Percentiles rank a stretch among this genome's conserved stretches.
Evolutionary conservation across 2,329 filamentous ascomycete species (phyloP).

Genomic region (Pseudogymnoascus sp.): DNA sequence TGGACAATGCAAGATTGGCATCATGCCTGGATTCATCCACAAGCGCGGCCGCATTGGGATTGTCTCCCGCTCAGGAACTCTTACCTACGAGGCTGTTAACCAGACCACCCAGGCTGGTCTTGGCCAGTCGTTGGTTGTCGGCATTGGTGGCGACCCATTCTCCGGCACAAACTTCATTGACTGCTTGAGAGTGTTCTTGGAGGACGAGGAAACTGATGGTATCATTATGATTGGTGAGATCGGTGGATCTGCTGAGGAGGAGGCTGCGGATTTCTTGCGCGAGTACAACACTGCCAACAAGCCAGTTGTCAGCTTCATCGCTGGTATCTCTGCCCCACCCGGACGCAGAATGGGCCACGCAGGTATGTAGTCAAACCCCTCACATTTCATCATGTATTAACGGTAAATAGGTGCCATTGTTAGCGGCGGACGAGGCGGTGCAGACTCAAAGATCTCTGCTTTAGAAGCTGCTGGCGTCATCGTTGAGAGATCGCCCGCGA

Average conservation of each 20-base stretch:
- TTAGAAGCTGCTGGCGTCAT: slow-evolving; percentile 89
- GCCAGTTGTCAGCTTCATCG: slow-evolving; percentile 96
- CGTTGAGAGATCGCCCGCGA: slow-evolving; percentile 88
- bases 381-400: slow-evolving; percentile 14
- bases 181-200: slow-evolving; percentile 92
- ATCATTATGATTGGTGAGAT: slow-evolving; percentile 99
- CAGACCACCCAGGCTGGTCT: slow-evolving; percentile 96
- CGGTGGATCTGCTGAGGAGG: slow-evolving; percentile 93
- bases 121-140: slow-evolving; percentile 94
- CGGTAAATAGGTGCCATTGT: slow-evolving; percentile 64
- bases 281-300: slow-evolving; percentile 86
- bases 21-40: slow-evolving; percentile 99
- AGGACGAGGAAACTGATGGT: slow-evolving; percentile 93
- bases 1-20: slow-evolving; percentile 99
- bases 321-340: slow-evolving; percentile 93
- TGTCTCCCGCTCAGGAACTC: slow-evolving; percentile 93
- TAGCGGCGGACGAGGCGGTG: slow-evolving; percentile 92
- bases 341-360: slow-evolving; percentile 98
- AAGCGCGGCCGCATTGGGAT: slow-evolving; percentile 98
- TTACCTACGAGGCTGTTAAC: slow-evolving; percentile 99
- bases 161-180: slow-evolving; percentile 99
- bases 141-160: slow-evolving; percentile 98
- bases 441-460: slow-evolving; percentile 95
- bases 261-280: slow-evolving; percentile 93
- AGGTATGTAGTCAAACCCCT: slow-evolving; percentile 41